Evolutionary conservation across 2,329 filamentous ascomycete genomes (phyloP), one percentile per base, ranked within the genome.

Genomic region (Pyrenophora seminiperda): DNA sequence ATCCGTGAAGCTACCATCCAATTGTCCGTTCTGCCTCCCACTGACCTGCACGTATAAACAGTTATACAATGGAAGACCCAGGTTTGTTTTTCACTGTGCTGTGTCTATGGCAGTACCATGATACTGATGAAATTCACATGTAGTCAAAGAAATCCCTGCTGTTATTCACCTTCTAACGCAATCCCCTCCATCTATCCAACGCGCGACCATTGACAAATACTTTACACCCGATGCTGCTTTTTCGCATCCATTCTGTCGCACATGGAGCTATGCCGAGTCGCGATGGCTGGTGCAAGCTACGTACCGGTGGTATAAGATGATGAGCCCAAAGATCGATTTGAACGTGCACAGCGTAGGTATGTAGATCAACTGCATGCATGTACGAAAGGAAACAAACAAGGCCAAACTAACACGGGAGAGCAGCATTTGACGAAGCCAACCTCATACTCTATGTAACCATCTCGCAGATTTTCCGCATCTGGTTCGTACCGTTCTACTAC

Each of bases 171-270:
- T 81, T 29, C 81, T 96, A 50, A 86, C 84, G 32, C 83, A 88
- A 67, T 85, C 87, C 37, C 79, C 81, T 0, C 86, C 87, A 0
- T 77, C 81, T 1, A 75, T 87, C 27, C 91, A 95, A 71, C 75
- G 80, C 47, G 75, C 79, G 3, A 78, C 87, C 0, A 77, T 96
- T 18, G 79, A 88, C 49, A 78, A 76, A n/a, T 92, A 89, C 75
- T 96, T 92, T 72, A 83, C 86, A 0, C 81, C 81, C 7, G 77
- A 87, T 63, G 88, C 89, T 7, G 81, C 83, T 22, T 94, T 96
- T 67, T 81, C 82, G 3, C 90, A 96, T 60, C 90, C 90, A 0
- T 87, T 93, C 70, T 91, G 88, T 65, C 82, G 84, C 10, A 89
- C 90, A 2, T 78, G 77, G 34, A 77, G 72, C 53, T 83, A 80